Base-by-base conservation (phyloP, 1,139 yeast genomes). In the Geotrichum klebahnii region DNA sequence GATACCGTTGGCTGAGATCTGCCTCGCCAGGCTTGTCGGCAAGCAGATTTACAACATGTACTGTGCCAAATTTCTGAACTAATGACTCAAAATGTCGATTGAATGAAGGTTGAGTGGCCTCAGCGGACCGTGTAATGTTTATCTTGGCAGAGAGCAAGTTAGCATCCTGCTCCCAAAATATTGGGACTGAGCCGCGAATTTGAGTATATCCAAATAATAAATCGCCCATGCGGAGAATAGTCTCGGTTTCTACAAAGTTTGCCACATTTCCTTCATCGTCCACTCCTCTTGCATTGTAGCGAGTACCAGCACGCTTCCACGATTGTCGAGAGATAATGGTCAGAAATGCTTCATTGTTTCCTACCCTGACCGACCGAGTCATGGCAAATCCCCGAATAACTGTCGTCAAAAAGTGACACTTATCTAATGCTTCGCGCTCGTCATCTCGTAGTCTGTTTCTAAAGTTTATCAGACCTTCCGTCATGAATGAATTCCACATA, bases 141-240 rank as follows among this genome's bases (percentile, higher is more conserved):
- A 92, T 87, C 65, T 90, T 92, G 16, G 92, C 84, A 43, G 81
- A 64, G n/a, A 82, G 70, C 50, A 82, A 69, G 10, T 87, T 83
- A 1, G 95, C 81, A 61, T 90, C 97, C 66, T 94, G 99, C 65
- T 94, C 98, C 98, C 98, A 94, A 64, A 94, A 94, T 1, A 94
- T 76, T 0, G 99, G 98, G 2, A 92, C 92, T 14, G 96, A 85
- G 2, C 99, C 99, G 65, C 99, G 75, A 14, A 92, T 79, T 66
- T 90, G 96, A 1, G 85, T 80, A 65, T 82, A 90, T 1, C 97
- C 81, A 64, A 80, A 88, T 49, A 77, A 73, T 32, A 82, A 74
- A 10, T 73, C 70, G 1, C 79, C 77, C 50, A 75, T 72, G 64
- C 77, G 80, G 59, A 81, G 67, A 32, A 92, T 82, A 43, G 88